A percentile compares a stretch with the other conserved stretches of the same genome.
Evolutionary conservation across 192 early-diverging fungal species (phyloP).

Genomic region (Funneliformis geosporum): DNA sequence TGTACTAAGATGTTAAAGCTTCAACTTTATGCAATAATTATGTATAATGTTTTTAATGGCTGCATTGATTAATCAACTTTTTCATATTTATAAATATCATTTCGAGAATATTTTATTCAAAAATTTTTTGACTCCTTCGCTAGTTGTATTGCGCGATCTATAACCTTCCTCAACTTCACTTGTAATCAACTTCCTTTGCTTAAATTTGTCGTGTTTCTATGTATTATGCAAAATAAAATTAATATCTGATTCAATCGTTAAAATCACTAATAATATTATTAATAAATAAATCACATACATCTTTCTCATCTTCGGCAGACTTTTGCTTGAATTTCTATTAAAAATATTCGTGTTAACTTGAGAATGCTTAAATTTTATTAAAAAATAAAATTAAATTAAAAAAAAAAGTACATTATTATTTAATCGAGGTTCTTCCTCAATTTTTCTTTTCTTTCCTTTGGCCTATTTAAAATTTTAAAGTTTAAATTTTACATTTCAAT

Average conservation of each 20-base stretch:
- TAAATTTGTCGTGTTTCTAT: background rate
- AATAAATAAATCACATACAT: background rate
- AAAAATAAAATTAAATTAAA: too few relatives aligned
- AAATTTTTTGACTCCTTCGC: background rate
- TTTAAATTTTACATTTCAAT: background rate
- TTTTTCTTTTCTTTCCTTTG: background rate
- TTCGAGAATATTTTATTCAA: background rate
- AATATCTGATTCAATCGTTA: background rate
- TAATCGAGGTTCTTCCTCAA: background rate
- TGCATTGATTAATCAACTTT: too few relatives aligned
- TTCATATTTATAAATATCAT: background rate
- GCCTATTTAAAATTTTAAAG: background rate
- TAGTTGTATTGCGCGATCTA: background rate
- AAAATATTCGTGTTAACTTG: too few relatives aligned
- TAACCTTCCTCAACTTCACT: background rate
- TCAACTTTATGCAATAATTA: too few relatives aligned
- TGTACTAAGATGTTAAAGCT: too few relatives aligned
- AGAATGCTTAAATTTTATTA: too few relatives aligned
- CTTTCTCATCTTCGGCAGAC: background rate
- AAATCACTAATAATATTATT: background rate
- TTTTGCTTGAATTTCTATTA: background rate
- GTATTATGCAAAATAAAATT: background rate
- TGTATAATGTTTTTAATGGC: too few relatives aligned
- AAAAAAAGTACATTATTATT: background rate
- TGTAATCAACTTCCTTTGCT: background rate